phyloP scores from a whole-genome alignment of 306 rosid genomes.

The Cercis canadensis region DNA sequence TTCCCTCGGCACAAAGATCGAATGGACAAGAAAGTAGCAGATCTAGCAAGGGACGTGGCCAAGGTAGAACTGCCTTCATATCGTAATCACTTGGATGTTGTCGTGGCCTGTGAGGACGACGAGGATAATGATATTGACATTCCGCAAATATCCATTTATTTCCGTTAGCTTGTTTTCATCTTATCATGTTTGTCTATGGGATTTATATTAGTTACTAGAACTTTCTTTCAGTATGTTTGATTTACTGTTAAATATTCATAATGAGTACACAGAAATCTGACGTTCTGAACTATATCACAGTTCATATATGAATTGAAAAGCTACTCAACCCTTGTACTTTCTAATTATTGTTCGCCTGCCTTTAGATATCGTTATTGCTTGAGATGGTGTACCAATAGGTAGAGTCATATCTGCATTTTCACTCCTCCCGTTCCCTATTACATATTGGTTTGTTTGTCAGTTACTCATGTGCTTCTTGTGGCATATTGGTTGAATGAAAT shows the following conservation, averaged over 20 bases:
- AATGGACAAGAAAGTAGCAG: conserved; percentile 77
- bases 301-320: conserved; percentile 37
- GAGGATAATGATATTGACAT: conserved; percentile 91
- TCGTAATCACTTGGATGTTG: conserved; percentile 81
- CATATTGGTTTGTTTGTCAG: too few relatives aligned
- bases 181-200: conserved; percentile 30
- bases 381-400: too few relatives aligned
- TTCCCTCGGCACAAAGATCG: conserved; percentile 76
- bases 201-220: conserved; percentile 2
- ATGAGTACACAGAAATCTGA: conserved; percentile 30
- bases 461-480: too few relatives aligned
- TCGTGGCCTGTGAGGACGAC: conserved; percentile 95
- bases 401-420: too few relatives aligned
- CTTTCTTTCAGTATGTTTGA: conserved; percentile 12
- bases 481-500: too few relatives aligned
- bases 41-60: conserved; percentile 85
- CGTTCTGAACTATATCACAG: conserved; percentile 21
- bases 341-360: conserved; percentile 14
- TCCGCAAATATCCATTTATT: conserved; percentile 86
- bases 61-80: conserved; percentile 72
- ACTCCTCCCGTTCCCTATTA: too few relatives aligned
- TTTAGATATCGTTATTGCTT: conserved; percentile 5
- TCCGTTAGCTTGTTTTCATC: conserved; percentile 60
- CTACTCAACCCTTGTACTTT: conserved; percentile 15
- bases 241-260: conserved; percentile 26